These are phyloP conservation scores for Aspergillus conjunctus DNA, from an alignment of 495 filamentous ascomycete species.

Conservation along the genomic window DNA sequence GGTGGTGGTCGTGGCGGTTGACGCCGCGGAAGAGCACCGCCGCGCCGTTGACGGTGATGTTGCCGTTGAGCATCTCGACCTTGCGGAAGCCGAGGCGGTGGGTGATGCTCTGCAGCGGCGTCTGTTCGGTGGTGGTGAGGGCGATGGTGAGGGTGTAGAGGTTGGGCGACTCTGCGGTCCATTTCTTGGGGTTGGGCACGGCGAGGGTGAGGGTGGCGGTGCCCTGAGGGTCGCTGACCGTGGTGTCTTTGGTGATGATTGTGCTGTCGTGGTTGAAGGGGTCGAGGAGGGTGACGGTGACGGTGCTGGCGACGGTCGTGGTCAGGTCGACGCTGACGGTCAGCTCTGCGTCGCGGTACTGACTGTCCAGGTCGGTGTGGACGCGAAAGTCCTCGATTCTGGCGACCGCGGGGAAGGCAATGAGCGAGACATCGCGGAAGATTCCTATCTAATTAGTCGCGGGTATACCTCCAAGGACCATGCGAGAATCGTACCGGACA, in stretches of 20 bases:
- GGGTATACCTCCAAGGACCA: too few relatives aligned
- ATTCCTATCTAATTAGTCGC: constrained; percentile 47
- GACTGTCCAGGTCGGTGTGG: constrained; percentile 53
- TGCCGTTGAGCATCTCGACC: constrained; percentile 58
- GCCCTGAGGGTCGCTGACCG: background rate
- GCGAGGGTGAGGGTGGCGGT: constrained; percentile 37
- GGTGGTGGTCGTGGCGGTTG: constrained; percentile 68
- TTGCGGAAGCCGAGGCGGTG: constrained; percentile 63
- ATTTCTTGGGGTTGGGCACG: constrained; percentile 54
- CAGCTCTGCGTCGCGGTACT: constrained; percentile 57
- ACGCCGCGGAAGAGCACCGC: constrained; percentile 60
- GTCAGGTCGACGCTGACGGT: constrained; percentile 46
- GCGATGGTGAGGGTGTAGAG: constrained; percentile 55
- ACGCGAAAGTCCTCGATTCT: constrained; percentile 63
- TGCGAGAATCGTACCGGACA: constrained; percentile 55
- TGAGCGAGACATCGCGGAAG: constrained; percentile 65
- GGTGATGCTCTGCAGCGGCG: constrained; percentile 38
- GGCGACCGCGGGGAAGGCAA: constrained; percentile 52
- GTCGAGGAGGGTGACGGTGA: constrained; percentile 40
- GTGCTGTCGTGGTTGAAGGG: constrained; percentile 9
- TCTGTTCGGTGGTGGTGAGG: constrained; percentile 20
- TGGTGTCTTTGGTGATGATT: background rate
- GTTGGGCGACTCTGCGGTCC: constrained; percentile 67
- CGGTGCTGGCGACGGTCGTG: constrained; percentile 19
- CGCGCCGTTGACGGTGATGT: constrained; percentile 60